These are phyloP conservation scores for Oidiodendron maius DNA, from an alignment of 495 filamentous ascomycete species.

Conservation along the genomic window DNA sequence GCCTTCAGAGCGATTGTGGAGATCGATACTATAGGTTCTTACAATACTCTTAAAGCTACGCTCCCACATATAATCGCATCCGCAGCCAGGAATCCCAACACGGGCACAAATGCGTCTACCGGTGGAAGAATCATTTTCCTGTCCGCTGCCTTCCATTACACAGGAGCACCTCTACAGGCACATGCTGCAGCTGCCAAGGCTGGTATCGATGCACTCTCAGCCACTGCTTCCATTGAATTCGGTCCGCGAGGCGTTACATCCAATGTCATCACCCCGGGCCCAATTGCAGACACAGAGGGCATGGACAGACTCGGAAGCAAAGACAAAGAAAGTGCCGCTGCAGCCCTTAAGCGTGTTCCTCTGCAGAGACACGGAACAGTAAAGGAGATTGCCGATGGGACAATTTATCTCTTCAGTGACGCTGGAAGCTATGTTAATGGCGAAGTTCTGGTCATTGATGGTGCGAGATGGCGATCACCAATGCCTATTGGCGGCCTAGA, in stretches of 20 bases:
- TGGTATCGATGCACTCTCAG: constrained; percentile 76
- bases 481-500: constrained; percentile 4
- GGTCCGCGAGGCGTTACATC: constrained; percentile 84
- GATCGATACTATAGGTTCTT: constrained; percentile 90
- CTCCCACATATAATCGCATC: constrained; percentile 73
- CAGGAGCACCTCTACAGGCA: constrained; percentile 71
- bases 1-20: constrained; percentile 96
- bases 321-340: constrained; percentile 24
- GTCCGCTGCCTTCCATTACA: constrained; percentile 85
- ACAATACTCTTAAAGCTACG: constrained; percentile 90
- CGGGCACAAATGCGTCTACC: constrained; percentile 41
- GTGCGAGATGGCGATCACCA: constrained; percentile 41
- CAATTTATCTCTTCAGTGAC: constrained; percentile 78
- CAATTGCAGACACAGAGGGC: constrained; percentile 61
- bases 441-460: constrained; percentile 72
- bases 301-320: constrained; percentile 40
- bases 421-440: constrained; percentile 81
- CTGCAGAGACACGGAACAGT: constrained; percentile 69
- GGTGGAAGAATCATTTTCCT: constrained; percentile 86
- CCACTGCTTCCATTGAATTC: constrained; percentile 73
- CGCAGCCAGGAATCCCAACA: constrained; percentile 51
- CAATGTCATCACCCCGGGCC: constrained; percentile 81
- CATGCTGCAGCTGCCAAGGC: constrained; percentile 91
- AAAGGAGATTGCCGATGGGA: constrained; percentile 91
- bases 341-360: constrained; percentile 40